Base-by-base conservation (phyloP, 108 stramenopile genomes). In the Nitzschia sp. region DNA sequence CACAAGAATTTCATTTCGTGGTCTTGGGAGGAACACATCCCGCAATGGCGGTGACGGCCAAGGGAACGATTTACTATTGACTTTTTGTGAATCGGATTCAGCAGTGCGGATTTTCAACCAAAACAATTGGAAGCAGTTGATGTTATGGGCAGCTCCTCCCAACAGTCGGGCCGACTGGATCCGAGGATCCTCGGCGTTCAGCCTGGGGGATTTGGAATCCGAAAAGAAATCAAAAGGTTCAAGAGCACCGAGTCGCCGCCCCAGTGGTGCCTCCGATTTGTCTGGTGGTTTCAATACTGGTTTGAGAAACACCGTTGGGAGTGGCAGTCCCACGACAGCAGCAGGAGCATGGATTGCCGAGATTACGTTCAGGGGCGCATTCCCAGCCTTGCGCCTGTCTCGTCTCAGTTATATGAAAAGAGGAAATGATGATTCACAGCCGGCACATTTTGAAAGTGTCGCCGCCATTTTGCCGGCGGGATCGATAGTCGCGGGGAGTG, bases 271-370 rank as follows among this genome's bases (percentile, higher is more conserved):
- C 8, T 69, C 75, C 2, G 62, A 68, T 15, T 35, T 53, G 17
- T 41, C 47, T 1, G 56, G 53, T 9, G 65, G 35, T 1, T 53
- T 75, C 45, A 70, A 50, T 41, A 32, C 55, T 26, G 77, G 61
- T 17, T 35, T 78, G 19, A 54, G 36, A 46, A 56, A 60, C 54
- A 19, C 63, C 16, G 19, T 56, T 30, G 75, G 75, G 21, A 13
- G 50, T 9, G 75, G 68, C 26, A 44, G 66, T 30, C 75, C 75
- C 16, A 63, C 62, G 13, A 76, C 66, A 3, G 75, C 78, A 35
- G 93, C 93, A 2, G 93, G 93, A 27, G 93, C 93, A 28, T 94
- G 93, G 93, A 88, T 94, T 71, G 82, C 85, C 15, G 93, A 94
- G 69, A 60, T 91, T 17, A 89, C 88, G 19, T 91, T 91, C 73